Conservation (phyloP, 441 rosid genomes). For the Aquilaria agallochum region DNA sequence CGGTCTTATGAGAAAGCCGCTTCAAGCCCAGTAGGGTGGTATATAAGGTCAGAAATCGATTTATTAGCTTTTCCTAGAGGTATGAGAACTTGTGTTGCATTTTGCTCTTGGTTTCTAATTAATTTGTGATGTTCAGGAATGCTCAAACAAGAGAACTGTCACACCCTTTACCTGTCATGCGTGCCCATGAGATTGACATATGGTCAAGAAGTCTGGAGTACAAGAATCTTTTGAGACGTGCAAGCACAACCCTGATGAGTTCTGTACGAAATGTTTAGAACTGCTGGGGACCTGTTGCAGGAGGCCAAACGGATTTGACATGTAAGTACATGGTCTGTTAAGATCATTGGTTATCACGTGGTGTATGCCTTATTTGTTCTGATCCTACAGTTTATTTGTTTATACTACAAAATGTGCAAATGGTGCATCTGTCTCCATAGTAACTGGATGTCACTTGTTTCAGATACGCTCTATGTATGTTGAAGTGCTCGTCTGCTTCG, state of each 20-base stretch:
- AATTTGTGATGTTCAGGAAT: constrained; percentile 47
- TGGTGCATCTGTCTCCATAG: too few relatives aligned
- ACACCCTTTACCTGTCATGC: constrained; percentile 94
- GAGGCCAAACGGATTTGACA: neutral
- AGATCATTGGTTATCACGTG: too few relatives aligned
- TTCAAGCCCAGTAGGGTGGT: constrained; percentile 87
- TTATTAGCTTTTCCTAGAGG: constrained; percentile 5
- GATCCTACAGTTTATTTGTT: too few relatives aligned
- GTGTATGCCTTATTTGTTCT: too few relatives aligned
- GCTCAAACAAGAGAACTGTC: constrained; percentile 96
- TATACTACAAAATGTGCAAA: too few relatives aligned
- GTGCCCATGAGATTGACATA: constrained; percentile 93
- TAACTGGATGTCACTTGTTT: neutral
- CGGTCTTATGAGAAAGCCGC: constrained; percentile 94
- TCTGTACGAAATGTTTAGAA: constrained; percentile 33
- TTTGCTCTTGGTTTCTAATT: constrained; percentile 23
- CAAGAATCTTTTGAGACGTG: constrained; percentile 57
- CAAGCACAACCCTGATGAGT: constrained; percentile 26
- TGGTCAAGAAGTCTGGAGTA: constrained; percentile 94
- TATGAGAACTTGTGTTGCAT: neutral
- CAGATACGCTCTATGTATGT: constrained; percentile 11
- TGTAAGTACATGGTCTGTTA: too few relatives aligned
- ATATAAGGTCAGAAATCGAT: constrained; percentile 61
- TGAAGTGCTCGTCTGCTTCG: too few relatives aligned
- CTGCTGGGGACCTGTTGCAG: constrained; percentile 7